Evolutionary conservation across 2,329 filamentous ascomycete genomes (phyloP).

Genomic region (Colletotrichum brevisporum): DNA sequence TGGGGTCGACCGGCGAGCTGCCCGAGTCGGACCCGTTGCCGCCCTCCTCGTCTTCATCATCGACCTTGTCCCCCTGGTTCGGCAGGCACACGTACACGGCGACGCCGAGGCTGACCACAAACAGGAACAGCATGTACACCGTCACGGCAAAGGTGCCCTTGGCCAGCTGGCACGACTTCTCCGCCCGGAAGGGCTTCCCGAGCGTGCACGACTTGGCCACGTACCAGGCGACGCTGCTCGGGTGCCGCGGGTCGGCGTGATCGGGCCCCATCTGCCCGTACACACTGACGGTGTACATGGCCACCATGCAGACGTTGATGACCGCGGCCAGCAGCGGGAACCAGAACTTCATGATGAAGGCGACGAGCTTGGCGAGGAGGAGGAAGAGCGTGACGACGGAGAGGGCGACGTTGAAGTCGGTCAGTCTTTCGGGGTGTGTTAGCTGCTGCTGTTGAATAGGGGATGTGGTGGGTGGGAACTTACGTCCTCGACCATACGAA

Average conservation of each 20-base stretch:
- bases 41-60: slow-evolving; percentile 54
- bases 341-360: slow-evolving; percentile 80
- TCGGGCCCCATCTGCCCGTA: slow-evolving; percentile 82
- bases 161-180: slow-evolving; percentile 76
- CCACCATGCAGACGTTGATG: slow-evolving; percentile 69
- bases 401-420: slow-evolving; percentile 82
- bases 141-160: slow-evolving; percentile 77
- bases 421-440: slow-evolving; percentile 67
- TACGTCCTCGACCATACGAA: slow-evolving; percentile 82
- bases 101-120: slow-evolving; percentile 70
- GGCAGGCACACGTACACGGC: slow-evolving; percentile 71
- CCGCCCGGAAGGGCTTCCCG: slow-evolving; percentile 66
- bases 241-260: slow-evolving; percentile 74
- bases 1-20: slow-evolving; percentile 49
- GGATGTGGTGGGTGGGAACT: slow-evolving; percentile 52
- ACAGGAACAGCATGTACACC: slow-evolving; percentile 76
- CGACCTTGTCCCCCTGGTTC: slow-evolving; percentile 67
- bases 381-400: slow-evolving; percentile 83
- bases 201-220: slow-evolving; percentile 78
- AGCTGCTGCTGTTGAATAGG: not conserved
- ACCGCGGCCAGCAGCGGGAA: slow-evolving; percentile 74
- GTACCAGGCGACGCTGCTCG: slow-evolving; percentile 80
- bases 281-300: slow-evolving; percentile 75
- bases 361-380: slow-evolving; percentile 77
- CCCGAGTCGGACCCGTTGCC: slow-evolving; percentile 47